Evolutionary conservation across 441 rosid genomes (phyloP).

Genomic region (Pelargonium citronellum): DNA sequence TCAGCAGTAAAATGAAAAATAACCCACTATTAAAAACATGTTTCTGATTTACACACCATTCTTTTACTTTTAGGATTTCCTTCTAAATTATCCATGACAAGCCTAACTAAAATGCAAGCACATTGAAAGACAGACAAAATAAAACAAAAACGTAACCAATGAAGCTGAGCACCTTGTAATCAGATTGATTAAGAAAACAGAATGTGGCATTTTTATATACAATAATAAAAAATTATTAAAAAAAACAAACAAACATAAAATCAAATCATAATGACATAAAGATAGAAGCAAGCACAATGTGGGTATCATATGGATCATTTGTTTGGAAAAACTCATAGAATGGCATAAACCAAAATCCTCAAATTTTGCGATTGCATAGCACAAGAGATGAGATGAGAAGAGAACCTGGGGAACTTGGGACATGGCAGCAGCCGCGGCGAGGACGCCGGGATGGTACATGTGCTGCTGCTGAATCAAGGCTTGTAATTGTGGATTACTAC

Average conservation of each 20-base stretch:
- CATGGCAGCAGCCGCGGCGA: constrained; percentile 39
- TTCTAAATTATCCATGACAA: background rate
- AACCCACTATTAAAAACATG: background rate
- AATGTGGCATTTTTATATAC: too few relatives aligned
- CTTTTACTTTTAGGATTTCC: background rate
- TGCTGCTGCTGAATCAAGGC: constrained; percentile 97
- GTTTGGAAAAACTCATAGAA: background rate
- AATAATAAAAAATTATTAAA: background rate
- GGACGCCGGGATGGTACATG: constrained; percentile 87
- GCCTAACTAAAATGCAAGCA: background rate
- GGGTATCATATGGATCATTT: background rate
- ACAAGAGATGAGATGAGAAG: too few relatives aligned
- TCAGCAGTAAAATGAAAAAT: background rate
- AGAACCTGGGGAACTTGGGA: constrained; percentile 54
- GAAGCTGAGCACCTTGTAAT: background rate
- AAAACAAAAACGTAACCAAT: background rate
- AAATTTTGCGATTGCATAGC: background rate
- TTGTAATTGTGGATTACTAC: constrained; percentile 64
- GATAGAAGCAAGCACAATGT: background rate
- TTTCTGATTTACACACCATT: background rate
- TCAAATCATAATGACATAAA: background rate
- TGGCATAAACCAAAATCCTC: background rate
- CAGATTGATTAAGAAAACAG: too few relatives aligned
- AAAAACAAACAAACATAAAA: background rate
- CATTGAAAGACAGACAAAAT: background rate